Evolutionary conservation across 345 rosid genomes (phyloP), one percentile per base, ranked within the genome.

Genomic region (Capsella bursapastoris): DNA sequence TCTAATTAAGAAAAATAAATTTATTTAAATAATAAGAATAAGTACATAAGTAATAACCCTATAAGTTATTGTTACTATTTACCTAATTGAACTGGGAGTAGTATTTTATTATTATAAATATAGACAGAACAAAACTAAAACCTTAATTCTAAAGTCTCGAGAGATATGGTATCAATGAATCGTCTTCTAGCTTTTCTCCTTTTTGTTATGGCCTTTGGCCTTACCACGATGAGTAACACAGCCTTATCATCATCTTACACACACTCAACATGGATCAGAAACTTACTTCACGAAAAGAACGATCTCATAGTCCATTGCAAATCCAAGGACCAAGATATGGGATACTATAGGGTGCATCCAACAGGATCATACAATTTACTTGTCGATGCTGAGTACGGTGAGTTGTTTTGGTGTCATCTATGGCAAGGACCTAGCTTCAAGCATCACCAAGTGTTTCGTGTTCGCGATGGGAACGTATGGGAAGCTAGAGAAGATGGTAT

Each of bases 401-500:
- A 22, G 25, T 22, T 22, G 25, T 22, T 22, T 22, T 22, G 25
- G 48, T 68, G 72, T 43, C 72, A 56, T 56, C 22, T 68, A 29
- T 68, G 72, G 72, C 41, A 56, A 68, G 64, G 64, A 68, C 53
- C 61, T 29, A 35, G 34, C 3, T 68, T 43, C 18, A 68, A 56
- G 32, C 41, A 56, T 56, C 72, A 68, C 32, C 52, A 68, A 68
- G 55, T 56, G 22, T 43, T 68, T 68, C 0, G 16, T 22, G 25
- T 22, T 3, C 43, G 56, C 16, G 0, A 2, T 43, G 32, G 18
- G 4, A 2, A 43, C 53, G 43, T 43, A 15, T 68, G 73, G 73
- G 73, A 56, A 68, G 73, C 73, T 55, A 68, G 3, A 43, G 64
- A 68, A 43, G 73, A 68, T 3, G 64, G 73, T 15, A 56, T 53